These are phyloP conservation scores for Vicia villosa DNA, from an alignment of 306 rosid species.

Conservation along the genomic window DNA sequence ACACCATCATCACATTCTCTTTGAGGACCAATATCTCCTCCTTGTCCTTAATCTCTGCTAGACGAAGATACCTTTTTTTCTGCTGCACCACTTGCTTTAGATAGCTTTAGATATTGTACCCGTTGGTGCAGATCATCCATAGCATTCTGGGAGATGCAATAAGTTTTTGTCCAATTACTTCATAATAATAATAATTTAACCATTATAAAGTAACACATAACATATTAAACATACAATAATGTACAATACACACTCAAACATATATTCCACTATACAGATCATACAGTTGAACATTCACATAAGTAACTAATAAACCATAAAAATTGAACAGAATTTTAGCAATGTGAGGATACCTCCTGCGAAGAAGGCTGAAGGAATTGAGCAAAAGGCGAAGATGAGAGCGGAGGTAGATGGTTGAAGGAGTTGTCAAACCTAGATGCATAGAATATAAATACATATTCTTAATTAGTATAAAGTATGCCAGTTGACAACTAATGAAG, in stretches of 20 bases:
- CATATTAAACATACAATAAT: too few species aligned
- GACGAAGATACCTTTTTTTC: background rate
- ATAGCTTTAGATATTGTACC: background rate
- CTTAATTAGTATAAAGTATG: background rate
- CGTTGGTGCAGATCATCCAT: background rate
- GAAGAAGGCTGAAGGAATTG: constrained; percentile 17
- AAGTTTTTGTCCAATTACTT: constrained; percentile 6
- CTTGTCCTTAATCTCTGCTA: background rate
- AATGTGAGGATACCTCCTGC: background rate
- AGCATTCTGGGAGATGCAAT: background rate
- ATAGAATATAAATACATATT: background rate
- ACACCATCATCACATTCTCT: background rate
- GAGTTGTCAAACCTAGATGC: background rate
- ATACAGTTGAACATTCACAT: background rate
- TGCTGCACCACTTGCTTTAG: background rate
- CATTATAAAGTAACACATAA: background rate
- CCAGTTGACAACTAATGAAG: background rate
- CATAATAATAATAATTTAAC: background rate
- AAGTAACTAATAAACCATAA: background rate
- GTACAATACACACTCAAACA: too few species aligned
- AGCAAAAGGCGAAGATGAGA: background rate
- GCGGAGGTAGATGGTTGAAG: background rate
- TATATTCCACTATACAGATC: too few species aligned
- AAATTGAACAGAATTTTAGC: background rate
- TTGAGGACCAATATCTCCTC: background rate